phyloP scores from a whole-genome alignment of 2,329 filamentous ascomycete genomes.

The Colletotrichum liaoningense region DNA sequence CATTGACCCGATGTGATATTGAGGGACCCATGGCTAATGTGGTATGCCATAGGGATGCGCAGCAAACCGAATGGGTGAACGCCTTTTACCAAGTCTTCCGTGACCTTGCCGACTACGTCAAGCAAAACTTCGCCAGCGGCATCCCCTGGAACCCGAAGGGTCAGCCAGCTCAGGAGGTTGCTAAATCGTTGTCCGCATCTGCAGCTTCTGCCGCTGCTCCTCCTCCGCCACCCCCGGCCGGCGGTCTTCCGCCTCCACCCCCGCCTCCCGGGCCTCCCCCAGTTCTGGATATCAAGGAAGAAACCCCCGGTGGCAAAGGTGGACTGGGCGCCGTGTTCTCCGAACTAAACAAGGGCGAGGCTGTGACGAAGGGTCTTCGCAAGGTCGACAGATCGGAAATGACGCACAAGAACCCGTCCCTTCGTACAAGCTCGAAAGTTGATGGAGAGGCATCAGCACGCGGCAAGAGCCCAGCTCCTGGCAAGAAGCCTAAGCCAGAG shows the following conservation, averaged over 20 bases:
- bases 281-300: conserved; percentile 68
- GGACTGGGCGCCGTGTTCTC: conserved; percentile 92
- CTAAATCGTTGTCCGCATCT: conserved; percentile 66
- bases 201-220: conserved; percentile 51
- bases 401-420: conserved; percentile 97
- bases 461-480: conserved; percentile 87
- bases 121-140: conserved; percentile 82
- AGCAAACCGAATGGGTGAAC: conserved; percentile 89
- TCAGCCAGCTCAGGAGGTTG: conserved; percentile 75
- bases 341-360: conserved; percentile 87
- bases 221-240: conserved; percentile 63
- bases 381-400: conserved; percentile 97
- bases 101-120: conserved; percentile 84
- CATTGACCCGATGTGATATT: conserved; percentile 3
- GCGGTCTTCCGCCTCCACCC: conserved; percentile 71
- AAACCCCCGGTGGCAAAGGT: conserved; percentile 57
- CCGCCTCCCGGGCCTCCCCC: conserved; percentile 79
- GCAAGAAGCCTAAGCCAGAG: conserved; percentile 88
- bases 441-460: conserved; percentile 66
- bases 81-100: conserved; percentile 93
- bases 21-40: conserved; percentile 23
- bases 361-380: conserved; percentile 87
- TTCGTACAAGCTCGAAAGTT: conserved; percentile 80
- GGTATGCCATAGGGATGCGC: conserved; percentile 70
- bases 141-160: conserved; percentile 89